phyloP scores from a whole-genome alignment of 2,329 filamentous ascomycete genomes.

The Elsinoe fawcettii region DNA sequence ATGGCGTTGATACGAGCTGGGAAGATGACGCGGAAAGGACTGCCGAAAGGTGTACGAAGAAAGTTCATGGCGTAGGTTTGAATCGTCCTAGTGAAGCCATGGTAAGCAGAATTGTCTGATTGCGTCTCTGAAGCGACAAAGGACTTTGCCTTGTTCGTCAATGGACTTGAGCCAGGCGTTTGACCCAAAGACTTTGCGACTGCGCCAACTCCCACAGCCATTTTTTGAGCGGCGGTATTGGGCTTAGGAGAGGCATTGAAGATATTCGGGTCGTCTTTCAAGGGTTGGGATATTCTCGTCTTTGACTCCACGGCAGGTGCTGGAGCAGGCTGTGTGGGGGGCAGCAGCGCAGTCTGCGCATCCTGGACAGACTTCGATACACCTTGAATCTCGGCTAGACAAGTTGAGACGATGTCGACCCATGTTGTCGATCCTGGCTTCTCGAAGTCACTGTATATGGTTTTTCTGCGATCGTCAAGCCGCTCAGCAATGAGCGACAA shows the following conservation, averaged over 20 bases:
- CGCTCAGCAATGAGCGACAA: slow-evolving; percentile 68
- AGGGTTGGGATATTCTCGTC: slow-evolving; percentile 27
- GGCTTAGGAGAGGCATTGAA: slow-evolving; percentile 31
- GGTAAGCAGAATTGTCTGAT: slow-evolving; percentile 35
- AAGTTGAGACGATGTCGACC: slow-evolving; percentile 66
- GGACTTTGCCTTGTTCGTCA: slow-evolving; percentile 31
- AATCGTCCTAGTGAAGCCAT: slow-evolving; percentile 45
- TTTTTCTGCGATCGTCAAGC: slow-evolving; percentile 66
- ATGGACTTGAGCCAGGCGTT: slow-evolving; percentile 32
- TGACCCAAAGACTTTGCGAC: slow-evolving; percentile 44
- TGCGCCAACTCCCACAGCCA: slow-evolving; percentile 37
- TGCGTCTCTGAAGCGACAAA: slow-evolving; percentile 24
- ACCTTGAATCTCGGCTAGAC: slow-evolving; percentile 59
- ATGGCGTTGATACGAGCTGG: slow-evolving; percentile 56
- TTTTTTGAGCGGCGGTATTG: slow-evolving; percentile 30
- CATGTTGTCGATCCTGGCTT: slow-evolving; percentile 69
- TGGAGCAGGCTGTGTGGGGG: neutral
- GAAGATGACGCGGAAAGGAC: slow-evolving; percentile 64
- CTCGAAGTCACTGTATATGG: slow-evolving; percentile 81
- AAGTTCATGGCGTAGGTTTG: slow-evolving; percentile 35
- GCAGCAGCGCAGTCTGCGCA: slow-evolving; percentile 25
- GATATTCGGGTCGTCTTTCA: slow-evolving; percentile 40
- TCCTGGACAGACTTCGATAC: slow-evolving; percentile 61
- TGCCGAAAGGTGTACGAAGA: slow-evolving; percentile 50
- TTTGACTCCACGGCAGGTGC: neutral